Conservation (phyloP, 768 basidiomycete species). For the Stropharia rugosoannulata region DNA sequence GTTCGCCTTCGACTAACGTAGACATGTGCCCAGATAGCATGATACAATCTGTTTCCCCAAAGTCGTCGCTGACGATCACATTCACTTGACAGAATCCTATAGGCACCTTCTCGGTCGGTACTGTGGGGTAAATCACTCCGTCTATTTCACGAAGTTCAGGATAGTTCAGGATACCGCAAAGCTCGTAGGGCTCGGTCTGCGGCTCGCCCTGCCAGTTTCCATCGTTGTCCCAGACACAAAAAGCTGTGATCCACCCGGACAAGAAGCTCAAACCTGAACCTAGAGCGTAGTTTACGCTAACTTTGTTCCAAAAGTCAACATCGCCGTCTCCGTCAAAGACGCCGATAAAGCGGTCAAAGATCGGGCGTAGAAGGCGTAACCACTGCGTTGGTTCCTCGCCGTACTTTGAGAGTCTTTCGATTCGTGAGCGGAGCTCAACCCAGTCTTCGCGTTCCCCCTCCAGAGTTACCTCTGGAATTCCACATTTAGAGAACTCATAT, state of each 20-base stretch:
- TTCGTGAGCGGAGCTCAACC: slow-evolving; percentile 28
- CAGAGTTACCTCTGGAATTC: slow-evolving; percentile 45
- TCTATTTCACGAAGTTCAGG: slow-evolving; percentile 10
- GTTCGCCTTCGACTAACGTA: slow-evolving; percentile 3
- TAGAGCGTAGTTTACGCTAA: slow-evolving; percentile 18
- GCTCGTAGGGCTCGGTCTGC: background rate
- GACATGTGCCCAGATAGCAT: slow-evolving; percentile 25
- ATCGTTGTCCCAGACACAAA: slow-evolving; percentile 18
- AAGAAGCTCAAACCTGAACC: slow-evolving; percentile 27
- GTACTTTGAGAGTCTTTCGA: slow-evolving; percentile 38
- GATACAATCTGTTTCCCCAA: slow-evolving; percentile 13
- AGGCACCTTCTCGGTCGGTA: slow-evolving; percentile 13
- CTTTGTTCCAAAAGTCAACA: slow-evolving; percentile 37
- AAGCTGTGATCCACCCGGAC: slow-evolving; percentile 27
- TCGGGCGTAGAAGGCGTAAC: slow-evolving; percentile 37
- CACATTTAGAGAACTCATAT: slow-evolving; percentile 32
- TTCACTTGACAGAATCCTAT: slow-evolving; percentile 20
- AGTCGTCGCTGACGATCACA: slow-evolving; percentile 16
- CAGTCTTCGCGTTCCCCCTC: slow-evolving; percentile 41
- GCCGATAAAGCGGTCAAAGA: slow-evolving; percentile 34
- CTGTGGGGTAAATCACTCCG: slow-evolving; percentile 8
- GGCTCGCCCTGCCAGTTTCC: slow-evolving; percentile 10
- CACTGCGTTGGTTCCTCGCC: slow-evolving; percentile 32
- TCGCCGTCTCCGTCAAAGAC: slow-evolving; percentile 33
- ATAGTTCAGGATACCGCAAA: slow-evolving; percentile 1